phyloP scores from a whole-genome alignment of 495 filamentous ascomycete species.

The Articulospora tetracladia region DNA sequence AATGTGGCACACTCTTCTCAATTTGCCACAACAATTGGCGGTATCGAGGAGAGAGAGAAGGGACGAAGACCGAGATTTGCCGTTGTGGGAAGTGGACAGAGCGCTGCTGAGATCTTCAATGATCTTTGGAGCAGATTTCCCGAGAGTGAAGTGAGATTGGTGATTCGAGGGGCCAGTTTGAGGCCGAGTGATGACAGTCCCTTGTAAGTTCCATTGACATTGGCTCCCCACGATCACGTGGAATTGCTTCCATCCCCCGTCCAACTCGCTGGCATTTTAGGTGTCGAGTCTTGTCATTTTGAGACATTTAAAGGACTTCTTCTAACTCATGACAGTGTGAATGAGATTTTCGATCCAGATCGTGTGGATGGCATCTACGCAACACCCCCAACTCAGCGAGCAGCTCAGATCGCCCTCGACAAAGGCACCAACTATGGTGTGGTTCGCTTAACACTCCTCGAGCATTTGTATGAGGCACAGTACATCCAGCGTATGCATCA shows the following conservation, averaged over 20 bases:
- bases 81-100: constrained; percentile 86
- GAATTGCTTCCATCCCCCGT: too few species aligned
- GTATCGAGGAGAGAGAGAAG: constrained; percentile 39
- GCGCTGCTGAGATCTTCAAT: constrained; percentile 91
- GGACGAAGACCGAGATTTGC: constrained; percentile 46
- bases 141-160: constrained; percentile 67
- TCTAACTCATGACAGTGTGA: constrained; percentile 57
- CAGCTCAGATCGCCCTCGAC: constrained; percentile 57
- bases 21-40: constrained; percentile 62
- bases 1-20: constrained; percentile 87
- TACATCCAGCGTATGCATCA: constrained; percentile 78
- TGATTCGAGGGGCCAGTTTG: constrained; percentile 76
- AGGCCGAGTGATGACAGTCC: constrained; percentile 92
- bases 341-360: constrained; percentile 91
- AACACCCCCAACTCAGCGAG: constrained; percentile 56
- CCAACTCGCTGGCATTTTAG: too few species aligned
- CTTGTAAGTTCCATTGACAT: constrained; percentile 47
- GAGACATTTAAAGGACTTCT: constrained; percentile 17
- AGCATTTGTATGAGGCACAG: constrained; percentile 77
- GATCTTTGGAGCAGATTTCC: constrained; percentile 81
- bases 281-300: too few species aligned
- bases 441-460: constrained; percentile 81
- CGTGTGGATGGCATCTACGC: constrained; percentile 71
- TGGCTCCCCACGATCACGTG: constrained; percentile 41
- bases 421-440: constrained; percentile 91